Base-by-base conservation (phyloP, 305 asterid species). In the Plantago coronopus region DNA sequence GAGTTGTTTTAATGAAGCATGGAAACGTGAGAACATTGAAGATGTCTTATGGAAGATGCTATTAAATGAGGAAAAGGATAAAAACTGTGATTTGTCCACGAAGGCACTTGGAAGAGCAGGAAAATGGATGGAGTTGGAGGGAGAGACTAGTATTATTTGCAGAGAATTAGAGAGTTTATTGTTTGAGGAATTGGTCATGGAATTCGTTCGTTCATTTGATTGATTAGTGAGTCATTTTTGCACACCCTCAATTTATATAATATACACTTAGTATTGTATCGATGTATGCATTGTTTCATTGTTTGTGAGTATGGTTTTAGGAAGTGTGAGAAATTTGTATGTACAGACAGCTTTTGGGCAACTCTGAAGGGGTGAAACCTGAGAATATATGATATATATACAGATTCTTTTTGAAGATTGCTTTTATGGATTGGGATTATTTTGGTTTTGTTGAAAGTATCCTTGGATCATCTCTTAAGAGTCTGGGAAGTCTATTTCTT, bases 1-100 rank as follows among this genome's bases (percentile, higher is more conserved):
- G 53, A 69, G 77, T 57, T 71, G 68, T 60, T 47, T 69, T 3
- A 20, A 47, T 59, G 48, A 72, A 50, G 59, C 66, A 38, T 67
- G 76, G 78, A 80, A 73, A 55, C 79, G 83, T 23, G 65, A 64
- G 73, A 86, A 84, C 69, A 69, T 84, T 57, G 91, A 79, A 69
- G 89, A 89, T 44, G 83, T 79, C 66, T n/a, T 89, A 63, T 87
- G 95, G 97, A 66, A n/a, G 67, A 72, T 78, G 76, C 74, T 89
- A 12, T 43, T 62, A 29, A 46, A 68, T 59, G 81, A 79, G 56
- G 91, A 77, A 62, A 72, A 71, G 46, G 83, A 74, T 29, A 74
- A 47, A 49, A 46, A 44, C 74, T 64, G 62, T 21, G 72, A 67
- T 50, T 57, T 76, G 63, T 63, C 70, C 6, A 71, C 69, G 53